These are phyloP conservation scores for Pseudocercospora ulei DNA, from an alignment of 2,329 filamentous ascomycete genomes.

Conservation along the genomic window DNA sequence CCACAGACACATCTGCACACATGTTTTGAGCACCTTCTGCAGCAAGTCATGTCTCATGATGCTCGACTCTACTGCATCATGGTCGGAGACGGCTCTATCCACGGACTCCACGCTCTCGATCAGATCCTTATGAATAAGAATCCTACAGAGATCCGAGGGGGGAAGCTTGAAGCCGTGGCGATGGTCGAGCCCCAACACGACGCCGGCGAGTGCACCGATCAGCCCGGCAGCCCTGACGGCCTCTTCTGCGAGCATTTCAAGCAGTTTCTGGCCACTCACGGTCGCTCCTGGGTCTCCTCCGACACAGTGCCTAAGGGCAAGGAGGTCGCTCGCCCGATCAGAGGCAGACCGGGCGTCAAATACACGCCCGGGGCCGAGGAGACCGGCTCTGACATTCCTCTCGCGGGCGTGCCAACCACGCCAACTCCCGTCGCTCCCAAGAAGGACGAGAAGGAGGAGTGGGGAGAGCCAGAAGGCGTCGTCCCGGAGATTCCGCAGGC, in stretches of 20 bases:
- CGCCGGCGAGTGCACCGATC: conserved; percentile 3
- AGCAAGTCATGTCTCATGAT: conserved; percentile 38
- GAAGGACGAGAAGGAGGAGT: neutral
- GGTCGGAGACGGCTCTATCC: conserved; percentile 55
- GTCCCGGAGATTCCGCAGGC: conserved; percentile 2
- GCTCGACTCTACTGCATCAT: conserved; percentile 59
- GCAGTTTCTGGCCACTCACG: conserved; percentile 15
- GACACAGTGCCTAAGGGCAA: conserved; percentile 13
- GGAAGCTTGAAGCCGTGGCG: conserved; percentile 18
- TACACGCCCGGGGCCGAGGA: conserved; percentile 5
- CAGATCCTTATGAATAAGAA: conserved; percentile 6
- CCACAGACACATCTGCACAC: conserved; percentile 54
- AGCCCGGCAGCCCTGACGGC: conserved; percentile 4
- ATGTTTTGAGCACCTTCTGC: conserved; percentile 56
- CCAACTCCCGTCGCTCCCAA: neutral
- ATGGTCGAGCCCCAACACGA: conserved; percentile 21
- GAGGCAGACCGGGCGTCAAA: conserved; percentile 1
- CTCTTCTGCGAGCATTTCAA: conserved; percentile 10
- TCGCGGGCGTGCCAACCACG: conserved; percentile 1
- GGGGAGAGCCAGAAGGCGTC: neutral
- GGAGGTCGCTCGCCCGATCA: conserved; percentile 10
- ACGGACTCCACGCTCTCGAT: conserved; percentile 22
- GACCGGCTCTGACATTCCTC: neutral
- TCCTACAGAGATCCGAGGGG: conserved; percentile 3
- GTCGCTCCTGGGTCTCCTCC: conserved; percentile 22